phyloP scores from a whole-genome alignment of 2,329 filamentous ascomycete species.

The Beauveria asiatica region DNA sequence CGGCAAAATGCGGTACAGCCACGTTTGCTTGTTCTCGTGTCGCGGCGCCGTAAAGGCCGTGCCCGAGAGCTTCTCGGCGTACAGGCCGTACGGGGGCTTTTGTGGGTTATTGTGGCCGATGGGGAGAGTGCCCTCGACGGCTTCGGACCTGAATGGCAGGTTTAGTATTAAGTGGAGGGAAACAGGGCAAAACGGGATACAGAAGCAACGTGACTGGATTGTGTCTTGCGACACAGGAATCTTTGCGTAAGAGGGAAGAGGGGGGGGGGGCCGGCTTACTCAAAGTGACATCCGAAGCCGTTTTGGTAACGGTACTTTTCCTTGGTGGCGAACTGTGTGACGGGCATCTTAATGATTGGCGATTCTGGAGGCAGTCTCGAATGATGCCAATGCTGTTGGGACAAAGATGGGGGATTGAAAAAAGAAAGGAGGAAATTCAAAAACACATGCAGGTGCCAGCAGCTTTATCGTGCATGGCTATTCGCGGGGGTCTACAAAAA shows the following conservation, averaged over 20 bases:
- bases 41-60: constrained; percentile 64
- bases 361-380: background rate
- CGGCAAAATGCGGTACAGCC: constrained; percentile 63
- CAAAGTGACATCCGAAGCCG: constrained; percentile 69
- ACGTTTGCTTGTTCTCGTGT: constrained; percentile 60
- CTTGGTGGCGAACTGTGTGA: constrained; percentile 37
- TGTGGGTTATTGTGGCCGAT: constrained; percentile 74
- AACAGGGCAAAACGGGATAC: too few relatives aligned
- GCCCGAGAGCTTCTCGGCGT: constrained; percentile 71
- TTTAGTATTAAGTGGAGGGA: background rate
- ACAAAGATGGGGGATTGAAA: background rate
- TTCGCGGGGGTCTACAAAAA: background rate
- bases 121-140: constrained; percentile 64
- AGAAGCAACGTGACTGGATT: too few relatives aligned
- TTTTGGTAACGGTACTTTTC: constrained; percentile 67
- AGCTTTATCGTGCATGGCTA: constrained; percentile 1
- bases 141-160: constrained; percentile 56
- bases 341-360: constrained; percentile 33
- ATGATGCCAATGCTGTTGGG: background rate
- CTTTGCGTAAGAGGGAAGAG: too few relatives aligned
- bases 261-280: constrained; percentile 41
- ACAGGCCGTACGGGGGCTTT: constrained; percentile 68
- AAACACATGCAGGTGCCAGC: background rate
- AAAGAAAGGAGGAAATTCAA: background rate
- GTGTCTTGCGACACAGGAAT: background rate